Conservation (phyloP, 1,284 basidiomycete genomes). For the Fomitopsis schrenkii region DNA sequence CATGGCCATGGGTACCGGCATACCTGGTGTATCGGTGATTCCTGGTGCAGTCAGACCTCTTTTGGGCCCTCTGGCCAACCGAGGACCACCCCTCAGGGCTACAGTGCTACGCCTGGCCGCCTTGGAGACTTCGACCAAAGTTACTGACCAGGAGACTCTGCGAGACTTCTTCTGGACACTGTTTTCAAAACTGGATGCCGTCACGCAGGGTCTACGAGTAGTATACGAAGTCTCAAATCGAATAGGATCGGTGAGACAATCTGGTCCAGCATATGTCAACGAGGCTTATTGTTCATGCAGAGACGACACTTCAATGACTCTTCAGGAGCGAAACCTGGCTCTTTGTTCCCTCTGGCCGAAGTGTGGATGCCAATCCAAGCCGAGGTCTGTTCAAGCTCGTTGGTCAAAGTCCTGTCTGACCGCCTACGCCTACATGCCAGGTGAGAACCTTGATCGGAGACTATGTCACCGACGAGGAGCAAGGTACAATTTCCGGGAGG, state of each 20-base stretch:
- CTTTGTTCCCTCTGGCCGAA: conserved; percentile 79
- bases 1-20: conserved; percentile 15
- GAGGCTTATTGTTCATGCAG: conserved; percentile 34
- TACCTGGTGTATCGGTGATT: conserved; percentile 20
- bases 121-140: conserved; percentile 72
- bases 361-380: conserved; percentile 91
- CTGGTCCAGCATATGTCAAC: no score
- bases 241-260: conserved; percentile 73
- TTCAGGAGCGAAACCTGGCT: conserved; percentile 67
- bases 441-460: conserved; percentile 85
- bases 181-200: conserved; percentile 94
- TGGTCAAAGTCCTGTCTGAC: not conserved
- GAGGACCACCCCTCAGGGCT: conserved; percentile 33
- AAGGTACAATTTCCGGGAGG: conserved; percentile 69
- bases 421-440: conserved; percentile 35
- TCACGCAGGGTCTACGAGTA: conserved; percentile 90
- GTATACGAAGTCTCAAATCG: conserved; percentile 89
- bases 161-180: conserved; percentile 97
- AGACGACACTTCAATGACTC: conserved; percentile 85
- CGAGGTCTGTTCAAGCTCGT: conserved; percentile 53
- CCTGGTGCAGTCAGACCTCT: conserved; percentile 11
- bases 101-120: conserved; percentile 67
- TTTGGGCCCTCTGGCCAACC: not conserved
- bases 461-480: conserved; percentile 89
- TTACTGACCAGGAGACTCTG: conserved; percentile 80